Conservation (phyloP, 495 filamentous ascomycete genomes). For the Pseudevernia furfuracea region DNA sequence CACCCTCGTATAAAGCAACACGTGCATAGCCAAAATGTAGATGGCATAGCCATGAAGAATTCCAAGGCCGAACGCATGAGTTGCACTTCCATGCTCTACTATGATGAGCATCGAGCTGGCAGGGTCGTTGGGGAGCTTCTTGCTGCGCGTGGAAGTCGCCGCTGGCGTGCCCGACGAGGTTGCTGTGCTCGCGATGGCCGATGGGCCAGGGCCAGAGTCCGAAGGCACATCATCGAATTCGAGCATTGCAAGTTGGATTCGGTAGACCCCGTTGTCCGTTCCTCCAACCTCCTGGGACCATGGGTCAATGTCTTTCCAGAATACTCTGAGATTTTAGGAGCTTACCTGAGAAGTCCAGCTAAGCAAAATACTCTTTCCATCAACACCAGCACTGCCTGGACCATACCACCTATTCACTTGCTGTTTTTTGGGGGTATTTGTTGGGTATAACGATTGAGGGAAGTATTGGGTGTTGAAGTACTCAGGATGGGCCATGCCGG, state of each 20-base stretch:
- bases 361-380: conserved; percentile 26
- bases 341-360: conserved; percentile 28
- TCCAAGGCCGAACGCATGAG: not conserved
- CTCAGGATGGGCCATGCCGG: conserved; percentile 27
- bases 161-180: not conserved
- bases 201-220: not conserved
- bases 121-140: not conserved
- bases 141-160: not conserved
- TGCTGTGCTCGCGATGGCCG: not conserved
- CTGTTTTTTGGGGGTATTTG: conserved; percentile 9
- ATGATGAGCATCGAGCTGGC: not conserved
- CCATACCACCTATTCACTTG: conserved; percentile 26
- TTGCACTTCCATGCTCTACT: not conserved
- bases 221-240: conserved; percentile 22
- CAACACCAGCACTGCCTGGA: conserved; percentile 15
- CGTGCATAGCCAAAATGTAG: not conserved
- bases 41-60: not conserved
- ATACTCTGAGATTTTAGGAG: not conserved
- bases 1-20: not conserved
- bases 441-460: conserved; percentile 23
- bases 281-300: conserved; percentile 15
- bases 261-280: conserved; percentile 19
- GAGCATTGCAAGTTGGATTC: conserved; percentile 20
- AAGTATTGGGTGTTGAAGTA: conserved; percentile 29
- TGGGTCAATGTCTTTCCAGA: conserved; percentile 5